Conservation (phyloP, 2,329 filamentous ascomycete species). For the Colletotrichum orbiculare region DNA sequence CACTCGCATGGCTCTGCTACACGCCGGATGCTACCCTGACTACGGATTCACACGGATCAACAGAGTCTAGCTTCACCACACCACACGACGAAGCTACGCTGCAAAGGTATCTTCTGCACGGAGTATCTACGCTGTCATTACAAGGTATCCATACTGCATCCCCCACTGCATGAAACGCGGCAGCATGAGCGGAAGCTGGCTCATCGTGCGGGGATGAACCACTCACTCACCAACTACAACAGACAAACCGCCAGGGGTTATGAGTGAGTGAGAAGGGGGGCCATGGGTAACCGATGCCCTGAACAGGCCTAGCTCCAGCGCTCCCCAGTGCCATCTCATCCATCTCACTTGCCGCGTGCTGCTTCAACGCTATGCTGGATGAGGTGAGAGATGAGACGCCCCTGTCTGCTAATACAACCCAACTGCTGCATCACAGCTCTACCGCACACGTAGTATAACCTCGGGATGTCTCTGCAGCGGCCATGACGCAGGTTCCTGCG, state of each 20-base stretch:
- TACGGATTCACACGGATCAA: not conserved
- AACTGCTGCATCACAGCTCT: too few species aligned
- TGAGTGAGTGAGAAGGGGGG: slow-evolving; percentile 8
- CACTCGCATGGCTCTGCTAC: not conserved
- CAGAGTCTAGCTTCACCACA: too few species aligned
- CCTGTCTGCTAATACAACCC: too few species aligned
- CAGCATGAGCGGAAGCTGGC: slow-evolving; percentile 5
- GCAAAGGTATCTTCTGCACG: too few species aligned
- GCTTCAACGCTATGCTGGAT: too few species aligned
- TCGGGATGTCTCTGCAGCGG: slow-evolving; percentile 17
- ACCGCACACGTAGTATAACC: not conserved
- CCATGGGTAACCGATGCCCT: slow-evolving; percentile 11
- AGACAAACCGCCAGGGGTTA: slow-evolving; percentile 11
- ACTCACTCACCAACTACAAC: not conserved
- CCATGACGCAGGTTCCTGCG: slow-evolving; percentile 34
- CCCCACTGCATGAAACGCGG: slow-evolving; percentile 26
- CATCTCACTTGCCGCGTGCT: not conserved
- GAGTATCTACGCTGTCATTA: not conserved
- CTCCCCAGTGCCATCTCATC: slow-evolving; percentile 1
- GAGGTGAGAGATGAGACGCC: too few species aligned
- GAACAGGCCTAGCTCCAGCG: slow-evolving; percentile 5
- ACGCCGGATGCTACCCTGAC: not conserved
- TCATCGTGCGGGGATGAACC: slow-evolving; percentile 31
- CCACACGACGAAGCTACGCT: too few species aligned
- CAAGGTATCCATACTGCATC: not conserved